Conservation (phyloP, 2,329 filamentous ascomycete genomes). For the Colletotrichum sp. region DNA sequence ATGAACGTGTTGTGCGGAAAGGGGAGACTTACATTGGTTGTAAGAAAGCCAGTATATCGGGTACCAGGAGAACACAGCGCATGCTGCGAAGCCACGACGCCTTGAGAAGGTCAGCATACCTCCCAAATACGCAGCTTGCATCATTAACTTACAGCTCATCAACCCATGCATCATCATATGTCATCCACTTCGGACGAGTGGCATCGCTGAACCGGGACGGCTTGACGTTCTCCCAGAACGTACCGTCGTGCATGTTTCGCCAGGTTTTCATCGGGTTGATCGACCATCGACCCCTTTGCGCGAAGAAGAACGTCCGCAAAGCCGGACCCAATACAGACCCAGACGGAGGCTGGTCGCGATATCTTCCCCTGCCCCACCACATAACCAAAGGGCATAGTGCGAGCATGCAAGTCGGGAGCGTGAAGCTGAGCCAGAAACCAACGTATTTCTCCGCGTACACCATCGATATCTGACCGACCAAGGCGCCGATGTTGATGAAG, state of each 20-base stretch:
- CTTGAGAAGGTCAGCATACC: neutral
- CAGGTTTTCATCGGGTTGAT: conserved; percentile 66
- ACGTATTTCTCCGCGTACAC: conserved; percentile 76
- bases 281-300: conserved; percentile 72
- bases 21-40: conserved; percentile 39
- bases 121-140: neutral
- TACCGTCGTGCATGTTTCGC: conserved; percentile 58
- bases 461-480: conserved; percentile 68
- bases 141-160: conserved; percentile 59
- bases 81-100: conserved; percentile 68
- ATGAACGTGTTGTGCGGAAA: neutral
- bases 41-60: conserved; percentile 64
- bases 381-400: conserved; percentile 67
- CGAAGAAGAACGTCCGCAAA: conserved; percentile 62
- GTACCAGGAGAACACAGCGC: conserved; percentile 72
- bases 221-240: conserved; percentile 72
- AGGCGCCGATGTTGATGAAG: conserved; percentile 73
- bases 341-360: conserved; percentile 61
- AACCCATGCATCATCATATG: conserved; percentile 80
- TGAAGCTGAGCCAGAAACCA: conserved; percentile 74
- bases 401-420: conserved; percentile 71
- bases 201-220: conserved; percentile 63
- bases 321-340: conserved; percentile 74
- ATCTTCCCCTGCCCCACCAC: conserved; percentile 60
- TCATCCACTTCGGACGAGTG: conserved; percentile 71